Base-by-base conservation (phyloP, 1,284 basidiomycete species). In the Ceratobasidium sp. region DNA sequence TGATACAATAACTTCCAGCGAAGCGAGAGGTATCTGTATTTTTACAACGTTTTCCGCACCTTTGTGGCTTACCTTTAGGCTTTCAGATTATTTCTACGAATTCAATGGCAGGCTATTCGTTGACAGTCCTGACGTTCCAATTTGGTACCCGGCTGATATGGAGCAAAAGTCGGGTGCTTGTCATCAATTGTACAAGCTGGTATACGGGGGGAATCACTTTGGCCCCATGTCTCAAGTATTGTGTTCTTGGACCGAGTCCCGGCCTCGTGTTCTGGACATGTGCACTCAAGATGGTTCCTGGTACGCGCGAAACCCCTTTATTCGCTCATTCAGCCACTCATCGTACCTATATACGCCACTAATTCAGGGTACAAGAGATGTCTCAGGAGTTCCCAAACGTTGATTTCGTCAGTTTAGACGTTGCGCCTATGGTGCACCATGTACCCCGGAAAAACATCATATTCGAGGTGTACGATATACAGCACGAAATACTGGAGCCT, bases 401-500 rank as follows among this genome's bases (percentile, higher is more conserved):
- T n/a, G 30, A 50, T 2, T 64, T 64, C 46, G 45, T 64, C 16
- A 64, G 61, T 21, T 16, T 64, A 41, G 61, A 64, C 39, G 45
- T 64, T 12, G 61, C 61, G 5, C 61, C 61, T 21, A 64, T 64
- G 43, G 46, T 39, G 6, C 26, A 39, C 26, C 61, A 64, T 36
- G 48, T 50, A 1, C 61, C 61, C 23, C 36, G 61, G 26, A 45
- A 39, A 23, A 64, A 64, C 39, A 23, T 64, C 6, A n/a, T 48
- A 64, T 64, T 64, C 21, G 61, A 64, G 46, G 61, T 64, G 14
- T 64, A 64, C 46, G 61, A 64, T 26, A 50, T 64, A 4, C 30
- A 30, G 18, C 32, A 28, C 26, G 46, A 41, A 16, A 52, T 64
- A 21, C 23, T 64, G 46, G 61, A 64, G 23, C 28, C 9, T n/a